These are phyloP conservation scores for Xerocomellus dryophilus DNA, from an alignment of 768 basidiomycete genomes.

Conservation along the genomic window DNA sequence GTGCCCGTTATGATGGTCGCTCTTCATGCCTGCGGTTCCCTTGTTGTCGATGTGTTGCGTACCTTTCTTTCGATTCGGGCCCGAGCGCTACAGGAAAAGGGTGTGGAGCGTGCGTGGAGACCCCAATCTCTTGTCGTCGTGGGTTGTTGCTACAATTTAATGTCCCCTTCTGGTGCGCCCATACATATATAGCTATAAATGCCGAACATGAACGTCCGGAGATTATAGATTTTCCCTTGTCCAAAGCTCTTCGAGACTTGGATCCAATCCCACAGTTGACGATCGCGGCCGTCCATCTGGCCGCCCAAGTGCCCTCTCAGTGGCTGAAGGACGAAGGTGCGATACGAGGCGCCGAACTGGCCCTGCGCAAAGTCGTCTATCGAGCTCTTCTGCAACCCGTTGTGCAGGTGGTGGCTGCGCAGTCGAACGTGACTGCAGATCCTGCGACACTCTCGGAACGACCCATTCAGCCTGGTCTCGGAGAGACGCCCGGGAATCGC, in stretches of 20 bases:
- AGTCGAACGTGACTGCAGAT: background rate
- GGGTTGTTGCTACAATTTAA: slow-evolving; percentile 79
- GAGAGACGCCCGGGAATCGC: slow-evolving; percentile 41
- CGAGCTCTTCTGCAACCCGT: slow-evolving; percentile 55
- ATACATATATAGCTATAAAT: background rate
- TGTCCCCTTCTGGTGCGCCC: slow-evolving; percentile 47
- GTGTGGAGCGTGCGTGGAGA: slow-evolving; percentile 38
- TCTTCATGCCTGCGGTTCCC: slow-evolving; percentile 73
- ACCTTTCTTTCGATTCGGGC: slow-evolving; percentile 39
- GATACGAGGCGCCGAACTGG: slow-evolving; percentile 40
- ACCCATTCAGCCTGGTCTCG: slow-evolving; percentile 29
- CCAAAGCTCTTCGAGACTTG: slow-evolving; percentile 24
- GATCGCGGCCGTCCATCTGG: slow-evolving; percentile 58
- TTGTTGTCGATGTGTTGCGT: slow-evolving; percentile 64
- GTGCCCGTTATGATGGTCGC: slow-evolving; percentile 60
- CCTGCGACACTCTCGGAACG: background rate
- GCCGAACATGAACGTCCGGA: slow-evolving; percentile 2
- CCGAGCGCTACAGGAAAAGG: slow-evolving; percentile 3
- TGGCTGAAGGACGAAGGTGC: slow-evolving; percentile 48
- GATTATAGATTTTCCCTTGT: slow-evolving; percentile 55
- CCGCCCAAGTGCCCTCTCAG: slow-evolving; percentile 63
- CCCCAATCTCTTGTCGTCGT: slow-evolving; percentile 57
- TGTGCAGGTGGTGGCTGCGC: slow-evolving; percentile 13
- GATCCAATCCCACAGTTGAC: slow-evolving; percentile 20
- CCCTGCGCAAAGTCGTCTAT: slow-evolving; percentile 69